Conservation (phyloP, 1,284 basidiomycete genomes). For the Cyathus olla region DNA sequence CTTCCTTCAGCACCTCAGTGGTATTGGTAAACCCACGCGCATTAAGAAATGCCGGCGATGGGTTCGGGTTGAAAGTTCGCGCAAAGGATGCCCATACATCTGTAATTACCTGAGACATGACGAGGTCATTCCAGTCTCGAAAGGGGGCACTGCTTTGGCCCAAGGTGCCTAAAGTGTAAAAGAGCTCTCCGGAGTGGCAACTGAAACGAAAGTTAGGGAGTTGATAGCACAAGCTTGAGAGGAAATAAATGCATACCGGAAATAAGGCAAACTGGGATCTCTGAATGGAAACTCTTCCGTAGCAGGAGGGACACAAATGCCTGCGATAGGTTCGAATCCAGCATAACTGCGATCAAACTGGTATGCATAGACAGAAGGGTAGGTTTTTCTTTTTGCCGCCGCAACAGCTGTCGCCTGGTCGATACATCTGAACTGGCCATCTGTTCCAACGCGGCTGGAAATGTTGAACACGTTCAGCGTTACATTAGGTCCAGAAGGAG, state of each 20-base stretch:
- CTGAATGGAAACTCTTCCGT: conserved; percentile 35
- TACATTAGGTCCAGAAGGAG: conserved; percentile 22
- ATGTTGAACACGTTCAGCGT: conserved; percentile 35
- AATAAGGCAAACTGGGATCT: conserved; percentile 41
- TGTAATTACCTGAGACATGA: conserved; percentile 34
- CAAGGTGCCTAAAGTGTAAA: conserved; percentile 33
- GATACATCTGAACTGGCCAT: conserved; percentile 40
- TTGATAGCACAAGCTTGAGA: conserved; percentile 12
- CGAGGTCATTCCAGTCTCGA: conserved; percentile 38
- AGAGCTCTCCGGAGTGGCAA: conserved; percentile 46
- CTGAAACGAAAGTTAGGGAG: conserved; percentile 13
- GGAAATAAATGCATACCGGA: conserved; percentile 22
- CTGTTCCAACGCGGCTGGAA: conserved; percentile 36
- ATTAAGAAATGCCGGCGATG: conserved; percentile 27
- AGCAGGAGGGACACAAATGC: conserved; percentile 30
- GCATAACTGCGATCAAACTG: conserved; percentile 41
- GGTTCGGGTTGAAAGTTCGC: conserved; percentile 39
- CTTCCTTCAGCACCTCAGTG: conserved; percentile 14
- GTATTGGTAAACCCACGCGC: conserved; percentile 38
- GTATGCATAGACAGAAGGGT: conserved; percentile 37
- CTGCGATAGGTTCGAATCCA: conserved; percentile 35
- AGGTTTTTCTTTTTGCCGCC: conserved; percentile 30
- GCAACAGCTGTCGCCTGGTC: conserved; percentile 41
- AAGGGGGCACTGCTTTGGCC: conserved; percentile 29
- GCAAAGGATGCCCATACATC: conserved; percentile 42